Base-by-base conservation (phyloP, 2,329 filamentous ascomycete species). In the Bipolaris oryzae region DNA sequence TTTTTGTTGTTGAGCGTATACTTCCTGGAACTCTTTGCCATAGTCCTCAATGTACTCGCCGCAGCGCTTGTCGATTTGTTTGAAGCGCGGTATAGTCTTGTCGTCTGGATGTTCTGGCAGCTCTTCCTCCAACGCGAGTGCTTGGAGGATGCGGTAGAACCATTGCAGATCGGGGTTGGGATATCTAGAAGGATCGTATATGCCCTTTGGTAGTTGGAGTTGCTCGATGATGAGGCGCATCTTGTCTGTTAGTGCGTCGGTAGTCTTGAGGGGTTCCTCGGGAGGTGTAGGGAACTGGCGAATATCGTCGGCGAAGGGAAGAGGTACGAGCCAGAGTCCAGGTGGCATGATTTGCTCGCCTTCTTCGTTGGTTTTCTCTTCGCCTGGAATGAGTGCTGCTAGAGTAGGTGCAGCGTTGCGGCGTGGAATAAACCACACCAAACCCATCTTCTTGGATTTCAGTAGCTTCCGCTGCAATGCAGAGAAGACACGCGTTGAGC, bases 121-220 rank as follows among this genome's bases (percentile, higher is more conserved):
- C 64, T 97, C 93, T 73, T 99, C 95, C 34, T 96, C 93, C 0
- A 99, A 82, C 0, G 95, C 95, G 55, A 97, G 83, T 6, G 91
- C 89, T 77, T 99, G 95, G 0, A 99, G 80, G 43, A 99, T 96
- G 60, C 87, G 89, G 80, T 98, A 99, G 78, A 98, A 95, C 93
- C 94, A 99, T 77, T 99, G 95, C 21, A 99, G 81, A 7, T 90
- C 85, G 71, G 93, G 92, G 60, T 99, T 99, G 0, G 95, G 91
- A 69, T 97, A 98, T 70, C 89, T 95, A 1, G 82, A 80, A 1
- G 94, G 93, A 64, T 96, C 89, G 71, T 96, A 99, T 31, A 85
- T 82, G 5, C 85, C 92, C 69, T 91, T 93, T 0, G 95, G 95
- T 7, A 99, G 85, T 72, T 96, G 92, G 0, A 97, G 80, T 64